Percentiles rank a stretch among this genome's conserved stretches.
These are phyloP conservation scores for Cymbopogon flexuosus DNA, from an alignment of 202 grass and related monocot species.

Conservation along the genomic window DNA sequence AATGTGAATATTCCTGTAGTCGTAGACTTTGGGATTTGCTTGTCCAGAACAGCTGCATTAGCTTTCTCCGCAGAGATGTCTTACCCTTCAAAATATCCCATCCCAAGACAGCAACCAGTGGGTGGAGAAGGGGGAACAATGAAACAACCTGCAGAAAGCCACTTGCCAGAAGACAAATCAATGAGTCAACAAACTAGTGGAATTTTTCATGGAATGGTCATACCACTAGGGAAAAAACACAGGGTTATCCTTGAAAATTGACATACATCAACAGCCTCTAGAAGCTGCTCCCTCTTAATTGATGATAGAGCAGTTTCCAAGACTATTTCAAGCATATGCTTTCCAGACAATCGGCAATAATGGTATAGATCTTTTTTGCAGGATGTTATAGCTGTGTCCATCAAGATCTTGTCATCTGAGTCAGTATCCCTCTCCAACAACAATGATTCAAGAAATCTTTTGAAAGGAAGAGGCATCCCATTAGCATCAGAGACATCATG, in stretches of 20 bases:
- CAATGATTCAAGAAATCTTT: constrained; percentile 77
- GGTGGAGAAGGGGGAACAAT: constrained; percentile 83
- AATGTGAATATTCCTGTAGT: constrained; percentile 72
- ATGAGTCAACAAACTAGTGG: constrained; percentile 8
- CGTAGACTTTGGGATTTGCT: constrained; percentile 81
- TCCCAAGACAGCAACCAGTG: constrained; percentile 82
- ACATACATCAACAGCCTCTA: constrained; percentile 86
- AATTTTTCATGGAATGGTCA: constrained; percentile 17
- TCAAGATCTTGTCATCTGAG: constrained; percentile 29
- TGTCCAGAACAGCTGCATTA: constrained; percentile 87
- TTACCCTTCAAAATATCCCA: constrained; percentile 94
- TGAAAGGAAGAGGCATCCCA: constrained; percentile 62
- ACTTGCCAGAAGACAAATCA: constrained; percentile 23
- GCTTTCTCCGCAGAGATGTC: constrained; percentile 62
- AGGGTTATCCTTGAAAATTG: constrained; percentile 7
- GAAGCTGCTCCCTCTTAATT: constrained; percentile 69
- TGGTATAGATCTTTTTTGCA: constrained; percentile 89
- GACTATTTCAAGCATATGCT: constrained; percentile 69
- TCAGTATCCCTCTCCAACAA: constrained; percentile 34
- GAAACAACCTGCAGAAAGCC: constrained; percentile 65
- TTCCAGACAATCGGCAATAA: constrained; percentile 70
- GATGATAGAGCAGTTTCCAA: constrained; percentile 75
- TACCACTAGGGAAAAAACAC: constrained; percentile 1
- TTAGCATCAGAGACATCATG: constrained; percentile 47
- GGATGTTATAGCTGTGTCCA: constrained; percentile 38